Evolutionary conservation across 2,329 filamentous ascomycete genomes (phyloP).

Genomic region (Alternaria arborescens): DNA sequence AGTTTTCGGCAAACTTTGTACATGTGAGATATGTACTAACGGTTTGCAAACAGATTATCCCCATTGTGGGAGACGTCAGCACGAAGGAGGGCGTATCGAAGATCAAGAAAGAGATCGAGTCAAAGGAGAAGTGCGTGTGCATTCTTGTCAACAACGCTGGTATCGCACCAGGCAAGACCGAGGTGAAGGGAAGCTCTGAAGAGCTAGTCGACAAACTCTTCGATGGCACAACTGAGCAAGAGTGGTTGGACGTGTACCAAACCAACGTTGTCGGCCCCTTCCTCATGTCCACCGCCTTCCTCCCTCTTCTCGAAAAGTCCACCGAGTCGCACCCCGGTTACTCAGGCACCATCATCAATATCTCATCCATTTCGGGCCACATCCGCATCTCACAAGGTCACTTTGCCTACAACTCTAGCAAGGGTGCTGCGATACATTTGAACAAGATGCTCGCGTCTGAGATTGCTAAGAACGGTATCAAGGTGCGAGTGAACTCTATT

Average conservation of each 20-base stretch:
- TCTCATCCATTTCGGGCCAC: slow-evolving; percentile 56
- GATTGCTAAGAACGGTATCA: slow-evolving; percentile 60
- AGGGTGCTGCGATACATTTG: slow-evolving; percentile 63
- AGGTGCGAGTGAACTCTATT: slow-evolving; percentile 66
- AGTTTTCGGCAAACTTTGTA: background rate
- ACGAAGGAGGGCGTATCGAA: slow-evolving; percentile 55
- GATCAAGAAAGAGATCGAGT: slow-evolving; percentile 55
- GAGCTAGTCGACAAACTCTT: slow-evolving; percentile 57
- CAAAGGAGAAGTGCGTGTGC: slow-evolving; percentile 56
- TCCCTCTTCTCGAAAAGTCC: slow-evolving; percentile 56
- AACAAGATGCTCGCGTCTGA: slow-evolving; percentile 64
- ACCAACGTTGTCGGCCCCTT: slow-evolving; percentile 60
- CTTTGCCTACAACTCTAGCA: slow-evolving; percentile 60
- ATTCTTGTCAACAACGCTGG: slow-evolving; percentile 56
- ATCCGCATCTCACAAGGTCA: slow-evolving; percentile 59
- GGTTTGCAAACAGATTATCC: slow-evolving; percentile 48
- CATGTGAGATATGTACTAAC: background rate
- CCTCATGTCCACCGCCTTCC: slow-evolving; percentile 58
- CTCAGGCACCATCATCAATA: slow-evolving; percentile 58
- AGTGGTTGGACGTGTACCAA: slow-evolving; percentile 57
- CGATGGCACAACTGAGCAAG: slow-evolving; percentile 55
- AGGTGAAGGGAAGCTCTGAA: slow-evolving; percentile 52
- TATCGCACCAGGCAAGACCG: slow-evolving; percentile 51
- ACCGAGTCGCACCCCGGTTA: slow-evolving; percentile 54
- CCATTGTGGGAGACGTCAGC: slow-evolving; percentile 55